Conservation (phyloP, 345 rosid genomes). For the Raphanus sativus region DNA sequence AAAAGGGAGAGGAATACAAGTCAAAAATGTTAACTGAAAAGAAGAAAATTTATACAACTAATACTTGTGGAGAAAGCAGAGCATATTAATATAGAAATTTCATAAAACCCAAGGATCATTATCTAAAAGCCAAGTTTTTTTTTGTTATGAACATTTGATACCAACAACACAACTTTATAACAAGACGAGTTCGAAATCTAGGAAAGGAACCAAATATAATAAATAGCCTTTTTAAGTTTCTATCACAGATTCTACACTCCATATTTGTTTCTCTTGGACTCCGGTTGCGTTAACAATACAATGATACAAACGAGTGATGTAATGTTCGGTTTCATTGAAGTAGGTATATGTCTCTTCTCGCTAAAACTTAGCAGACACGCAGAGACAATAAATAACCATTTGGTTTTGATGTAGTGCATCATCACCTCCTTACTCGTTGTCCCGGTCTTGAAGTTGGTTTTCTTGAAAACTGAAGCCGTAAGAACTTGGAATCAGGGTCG, state of each 20-base stretch:
- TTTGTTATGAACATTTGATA: slow-evolving; percentile 10
- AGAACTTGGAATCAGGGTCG: slow-evolving; percentile 68
- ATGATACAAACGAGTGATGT: slow-evolving; percentile 5
- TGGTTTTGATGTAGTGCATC: slow-evolving; percentile 13
- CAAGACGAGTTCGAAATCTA: neutral
- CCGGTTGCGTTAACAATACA: neutral
- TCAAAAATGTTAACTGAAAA: neutral
- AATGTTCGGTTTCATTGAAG: slow-evolving; percentile 15
- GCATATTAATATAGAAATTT: neutral
- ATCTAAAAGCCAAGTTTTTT: neutral
- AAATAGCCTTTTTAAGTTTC: neutral
- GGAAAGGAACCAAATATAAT: neutral
- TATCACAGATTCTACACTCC: slow-evolving; percentile 19
- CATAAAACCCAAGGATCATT: neutral
- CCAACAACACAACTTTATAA: slow-evolving; percentile 21
- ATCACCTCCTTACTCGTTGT: slow-evolving; percentile 57
- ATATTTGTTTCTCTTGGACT: slow-evolving; percentile 16
- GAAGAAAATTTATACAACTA: neutral
- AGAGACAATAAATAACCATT: slow-evolving; percentile 20
- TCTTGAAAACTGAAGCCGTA: slow-evolving; percentile 83
- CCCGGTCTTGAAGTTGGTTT: slow-evolving; percentile 71
- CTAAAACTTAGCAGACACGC: slow-evolving; percentile 1
- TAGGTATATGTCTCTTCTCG: slow-evolving; percentile 7
- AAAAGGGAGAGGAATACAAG: neutral
- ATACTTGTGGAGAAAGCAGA: neutral